Evolutionary conservation across 148 eudicot genomes (phyloP), one percentile per base, ranked within the genome.

Genomic region (Spergularia marina): DNA sequence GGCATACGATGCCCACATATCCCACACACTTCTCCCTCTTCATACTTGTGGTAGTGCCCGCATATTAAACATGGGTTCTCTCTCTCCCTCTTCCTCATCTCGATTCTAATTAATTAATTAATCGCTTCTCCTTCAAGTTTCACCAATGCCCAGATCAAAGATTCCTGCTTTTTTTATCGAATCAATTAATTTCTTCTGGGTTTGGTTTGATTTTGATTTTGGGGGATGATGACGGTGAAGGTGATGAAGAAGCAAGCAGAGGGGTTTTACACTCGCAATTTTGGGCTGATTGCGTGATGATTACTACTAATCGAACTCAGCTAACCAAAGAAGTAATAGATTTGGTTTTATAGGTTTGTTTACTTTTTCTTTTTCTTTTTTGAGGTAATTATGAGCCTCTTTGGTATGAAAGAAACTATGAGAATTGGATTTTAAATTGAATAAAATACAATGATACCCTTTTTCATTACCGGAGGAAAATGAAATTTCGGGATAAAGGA

Each of bases 31-130:
- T 93, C 96, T 15, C 98, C 98, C 74, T 94, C 98, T 68, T 94
- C 98, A 80, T 91, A 91, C 81, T 90, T 94, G 78, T 94, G 98
- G 80, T 94, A 94, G 84, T 94, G 98, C 76, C 97, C 98, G 55
- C 98, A 91, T 51, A 94, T 65, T 55, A 85, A 86, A 78, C 98
- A 91, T 12, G 97, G 96, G 79, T 90, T 91, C 54, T 94, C 98
- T 71, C 98, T 86, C 84, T 91, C 98, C 68, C 98, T 87, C 84
- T 94, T 94, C 83, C 98, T 91, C 91, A 91, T 91, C 51, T 36
- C 58, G 21, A 74, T 63, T 82, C 53, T 59, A 51, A 56, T 10
- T 7, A 15, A 2, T 9, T 17, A 17, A 57, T 41, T 2, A 47
- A 20, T 40, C 8, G 53, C 23, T n/a, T 12, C 20, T 17, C 20